Base-by-base conservation (phyloP, 371 early-diverging fungal species). In the Capillidium rhysosporum region DNA sequence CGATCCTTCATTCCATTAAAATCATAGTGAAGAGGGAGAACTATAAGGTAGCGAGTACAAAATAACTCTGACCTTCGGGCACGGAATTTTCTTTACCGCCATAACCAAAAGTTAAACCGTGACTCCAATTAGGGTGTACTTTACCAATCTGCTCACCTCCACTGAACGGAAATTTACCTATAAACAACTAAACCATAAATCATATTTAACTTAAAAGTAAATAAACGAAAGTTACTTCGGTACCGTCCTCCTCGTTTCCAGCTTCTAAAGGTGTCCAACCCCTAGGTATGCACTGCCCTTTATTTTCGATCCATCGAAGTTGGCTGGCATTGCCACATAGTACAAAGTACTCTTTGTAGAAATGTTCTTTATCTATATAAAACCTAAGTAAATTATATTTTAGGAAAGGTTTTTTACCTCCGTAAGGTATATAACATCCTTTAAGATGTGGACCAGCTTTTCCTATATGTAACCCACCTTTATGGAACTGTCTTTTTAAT, bases 401-500 rank as follows among this genome's bases (percentile, higher is more conserved):
- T n/a, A n/a, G n/a, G n/a, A n/a, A n/a, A n/a, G n/a, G n/a, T n/a
- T n/a, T n/a, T n/a, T 23, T 56, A 9, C 72, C 69, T 48, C 65
- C 70, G 60, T 65, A 71, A 18, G 65, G 54, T 8, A 72, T 57
- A 25, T 48, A 61, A 47, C 62, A 62, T 20, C 73, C 75, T 8
- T 44, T 44, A 48, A 68, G 29, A 45, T 67, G 65, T 4, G 65
- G 58, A 40, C 61, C 66, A n/a, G 64, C 63, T 56, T 70, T 72
- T 28, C 76, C 76, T 52, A 70, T 63, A 48, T 73, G 73, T 40
- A 73, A 49, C 0, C 69, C 72, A 39, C 64, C 65, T 49, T 68
- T 52, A 25, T 52, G 52, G 14, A n/a, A 52, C 26, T 39, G 39
- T 18, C 52, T 39, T 16, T 9, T 4, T n/a, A n/a, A n/a, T n/a